These are phyloP conservation scores for Emericellopsis atlantica DNA, from an alignment of 2,329 filamentous ascomycete genomes.

Conservation along the genomic window DNA sequence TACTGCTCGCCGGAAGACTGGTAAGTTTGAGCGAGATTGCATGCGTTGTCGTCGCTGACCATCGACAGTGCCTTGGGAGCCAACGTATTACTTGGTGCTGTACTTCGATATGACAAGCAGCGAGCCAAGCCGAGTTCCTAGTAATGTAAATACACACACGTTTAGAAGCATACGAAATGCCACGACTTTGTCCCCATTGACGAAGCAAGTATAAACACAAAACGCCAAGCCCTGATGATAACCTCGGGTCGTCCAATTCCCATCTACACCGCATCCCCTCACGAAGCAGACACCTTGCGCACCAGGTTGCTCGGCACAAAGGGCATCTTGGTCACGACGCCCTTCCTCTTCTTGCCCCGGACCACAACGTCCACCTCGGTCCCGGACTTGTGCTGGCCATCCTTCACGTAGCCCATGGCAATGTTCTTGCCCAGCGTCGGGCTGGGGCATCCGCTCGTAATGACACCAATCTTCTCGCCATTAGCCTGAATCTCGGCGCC, in stretches of 20 bases:
- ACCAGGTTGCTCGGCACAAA: constrained; percentile 57
- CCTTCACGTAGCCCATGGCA: constrained; percentile 85
- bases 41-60: not conserved
- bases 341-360: constrained; percentile 63
- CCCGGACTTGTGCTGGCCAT: constrained; percentile 71
- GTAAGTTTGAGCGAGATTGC: constrained; percentile 2
- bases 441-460: constrained; percentile 86
- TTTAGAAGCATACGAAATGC: too few species aligned
- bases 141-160: not conserved
- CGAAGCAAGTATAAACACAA: too few species aligned
- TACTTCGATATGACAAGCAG: constrained; percentile 6
- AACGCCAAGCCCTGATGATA: too few species aligned
- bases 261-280: too few species aligned
- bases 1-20: constrained; percentile 16
- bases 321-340: constrained; percentile 75
- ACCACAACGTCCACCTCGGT: constrained; percentile 71
- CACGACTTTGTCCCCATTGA: too few species aligned
- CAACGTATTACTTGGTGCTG: constrained; percentile 12
- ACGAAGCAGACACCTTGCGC: constrained; percentile 3
- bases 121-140: not conserved
- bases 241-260: too few species aligned
- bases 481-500: constrained; percentile 65
- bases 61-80: constrained; percentile 9
- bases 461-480: constrained; percentile 56
- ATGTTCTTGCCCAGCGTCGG: constrained; percentile 83